Base-by-base conservation (phyloP, 768 basidiomycete species). In the Naganishia randhawae region DNA sequence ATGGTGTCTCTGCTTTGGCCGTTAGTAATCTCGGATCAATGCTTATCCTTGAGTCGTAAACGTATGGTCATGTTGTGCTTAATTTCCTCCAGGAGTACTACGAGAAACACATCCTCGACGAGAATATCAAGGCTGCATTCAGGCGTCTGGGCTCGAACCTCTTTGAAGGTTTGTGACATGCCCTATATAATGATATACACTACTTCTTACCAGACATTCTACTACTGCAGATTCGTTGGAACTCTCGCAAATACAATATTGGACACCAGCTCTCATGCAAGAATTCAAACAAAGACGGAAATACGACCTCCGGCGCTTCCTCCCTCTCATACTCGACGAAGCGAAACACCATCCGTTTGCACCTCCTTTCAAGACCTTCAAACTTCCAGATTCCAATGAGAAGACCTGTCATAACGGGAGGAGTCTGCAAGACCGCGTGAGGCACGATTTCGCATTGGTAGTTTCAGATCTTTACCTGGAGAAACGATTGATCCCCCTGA, bases 191-290 rank as follows among this genome's bases (percentile, higher is more conserved):
- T 48, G 3, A 1, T 11, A 48, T 22, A 17, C 3, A 6, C 8
- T 22, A 13, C 6, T n/a, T 22, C 53, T 37, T 5, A 37, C 14
- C 19, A 54, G 6, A n/a, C n/a, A 6, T 27, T 17, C 6, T 29
- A n/a, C 35, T n/a, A 17, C 53, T 31, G 53, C 57, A 62, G 57
- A 62, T 41, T 62, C 57, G 6, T 41, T 62, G 33, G 57, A 62
- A 32, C 57, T 62, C 8, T 62, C 57, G 25, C 57, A 62, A 62
- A 62, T 35, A 1, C 57, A 62, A 27, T 62, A 62, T n/a, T 62
- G 25, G 27, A 62, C 57, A 1, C 57, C 57, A 1, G 31, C 32
- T 19, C 41, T 62, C 11, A 11, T 62, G 31, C 41, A 33, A 16
- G 35, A 33, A 41, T 62, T 62, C 57, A 27, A 16, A 16, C 37